Evolutionary conservation across 768 basidiomycete genomes (phyloP), one percentile per base, ranked within the genome.

Genomic region (Sutorius australiensis): DNA sequence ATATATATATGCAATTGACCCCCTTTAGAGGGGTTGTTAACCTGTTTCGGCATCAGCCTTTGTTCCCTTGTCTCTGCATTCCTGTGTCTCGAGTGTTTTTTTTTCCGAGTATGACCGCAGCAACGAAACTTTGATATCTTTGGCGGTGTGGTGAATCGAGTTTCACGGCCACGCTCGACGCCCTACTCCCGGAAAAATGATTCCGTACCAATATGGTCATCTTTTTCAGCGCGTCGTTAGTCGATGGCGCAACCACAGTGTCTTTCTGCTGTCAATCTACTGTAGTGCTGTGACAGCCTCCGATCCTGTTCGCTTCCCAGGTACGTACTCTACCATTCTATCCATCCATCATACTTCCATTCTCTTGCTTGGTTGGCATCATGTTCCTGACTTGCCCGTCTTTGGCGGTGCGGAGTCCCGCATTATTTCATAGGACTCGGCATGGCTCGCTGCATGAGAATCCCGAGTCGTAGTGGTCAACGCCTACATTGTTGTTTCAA

Each of bases 311-410:
- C 27, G 28, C 36, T 37, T 38, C 34, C 40, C 40, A 5, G 21
- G n/a, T 27, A 24, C 31, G 21, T 30, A 30, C 36, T 21, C 16
- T 28, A 9, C 17, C 16, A 36, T 32, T 10, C 12, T 14, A 43
- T 13, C 28, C 11, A 44, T 40, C 27, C 27, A 30, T 31, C 28
- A 32, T 39, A 34, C 55, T 58, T 59, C 51, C 60, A 48, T 54
- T 54, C 30, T 13, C 14, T 3, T 6, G n/a, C 30, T 19, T 12
- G 27, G 48, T 40, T 37, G 24, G 14, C 30, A 16, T 39, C 12
- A 32, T 31, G 38, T 46, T 17, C 37, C 36, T 45, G 56, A 47
- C 21, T 42, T 9, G 17, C 31, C 44, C 30, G 19, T 28, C 32
- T 32, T 32, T 39, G 14, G 28, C 4, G 14, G 28, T 28, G 14